A percentile compares a stretch with the other conserved stretches of the same genome.
phyloP scores from a whole-genome alignment of 768 basidiomycete genomes.

The Termitomyces sp. region DNA sequence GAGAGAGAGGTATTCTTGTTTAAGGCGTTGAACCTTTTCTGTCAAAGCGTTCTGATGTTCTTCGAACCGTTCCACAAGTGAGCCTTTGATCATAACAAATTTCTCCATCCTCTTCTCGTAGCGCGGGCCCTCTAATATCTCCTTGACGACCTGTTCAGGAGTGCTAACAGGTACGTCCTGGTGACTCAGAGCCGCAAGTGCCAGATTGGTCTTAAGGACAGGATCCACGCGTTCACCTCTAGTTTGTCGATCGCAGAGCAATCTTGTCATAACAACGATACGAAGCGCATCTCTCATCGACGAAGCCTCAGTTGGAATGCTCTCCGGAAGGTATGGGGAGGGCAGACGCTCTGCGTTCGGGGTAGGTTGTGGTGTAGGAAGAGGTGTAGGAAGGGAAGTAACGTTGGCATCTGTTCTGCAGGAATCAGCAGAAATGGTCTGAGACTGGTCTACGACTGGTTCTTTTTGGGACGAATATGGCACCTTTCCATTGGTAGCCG shows the following conservation, averaged over 20 bases:
- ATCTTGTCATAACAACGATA: conserved; percentile 58
- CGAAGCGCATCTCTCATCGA: conserved; percentile 60
- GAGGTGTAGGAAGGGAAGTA: conserved; percentile 7
- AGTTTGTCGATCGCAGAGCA: conserved; percentile 56
- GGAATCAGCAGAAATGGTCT: not conserved
- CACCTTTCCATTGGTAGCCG: not conserved
- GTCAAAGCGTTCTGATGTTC: conserved; percentile 45
- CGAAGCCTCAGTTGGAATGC: conserved; percentile 40
- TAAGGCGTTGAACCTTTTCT: conserved; percentile 54
- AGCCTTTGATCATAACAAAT: conserved; percentile 40
- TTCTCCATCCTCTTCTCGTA: conserved; percentile 29
- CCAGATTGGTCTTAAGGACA: conserved; percentile 57
- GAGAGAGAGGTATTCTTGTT: conserved; percentile 61
- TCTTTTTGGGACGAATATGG: not conserved
- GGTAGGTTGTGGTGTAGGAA: conserved; percentile 6
- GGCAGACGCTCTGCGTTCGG: conserved; percentile 3
- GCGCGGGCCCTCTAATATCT: conserved; percentile 37
- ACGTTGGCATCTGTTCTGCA: not conserved
- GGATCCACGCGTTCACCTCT: conserved; percentile 61
- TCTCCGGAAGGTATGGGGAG: conserved; percentile 16
- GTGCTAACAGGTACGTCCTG: conserved; percentile 27
- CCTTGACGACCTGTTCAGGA: conserved; percentile 44
- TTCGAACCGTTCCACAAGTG: conserved; percentile 52
- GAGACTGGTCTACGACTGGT: not conserved
- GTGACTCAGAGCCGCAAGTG: conserved; percentile 32